phyloP scores from a whole-genome alignment of 169 alveolate genomes.

The Eimeria maxima region DNA sequence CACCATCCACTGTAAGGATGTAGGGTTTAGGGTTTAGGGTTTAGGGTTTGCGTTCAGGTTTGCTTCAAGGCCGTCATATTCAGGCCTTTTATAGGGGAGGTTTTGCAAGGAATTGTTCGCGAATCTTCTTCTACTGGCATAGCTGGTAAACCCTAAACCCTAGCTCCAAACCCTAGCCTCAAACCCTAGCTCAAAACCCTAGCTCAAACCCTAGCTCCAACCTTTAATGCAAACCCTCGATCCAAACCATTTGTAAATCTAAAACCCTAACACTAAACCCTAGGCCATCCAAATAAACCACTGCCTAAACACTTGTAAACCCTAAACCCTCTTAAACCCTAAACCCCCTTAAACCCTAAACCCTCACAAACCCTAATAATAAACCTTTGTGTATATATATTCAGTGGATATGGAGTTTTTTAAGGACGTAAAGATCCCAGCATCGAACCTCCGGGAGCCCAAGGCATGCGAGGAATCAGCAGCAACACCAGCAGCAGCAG shows the following conservation, averaged over 20 bases:
- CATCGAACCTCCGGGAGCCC: conserved; percentile 30
- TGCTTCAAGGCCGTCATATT: conserved; percentile 51
- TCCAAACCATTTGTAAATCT: not conserved
- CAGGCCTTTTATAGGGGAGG: conserved; percentile 24
- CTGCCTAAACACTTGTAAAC: not conserved
- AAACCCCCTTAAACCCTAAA: conserved; percentile 18
- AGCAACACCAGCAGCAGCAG: conserved; percentile 35
- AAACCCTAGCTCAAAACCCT: not conserved
- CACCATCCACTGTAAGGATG: not conserved
- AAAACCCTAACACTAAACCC: not conserved
- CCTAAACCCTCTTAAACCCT: conserved; percentile 22
- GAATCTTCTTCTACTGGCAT: conserved; percentile 6
- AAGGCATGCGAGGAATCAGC: conserved; percentile 40
- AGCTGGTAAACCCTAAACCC: conserved; percentile 36
- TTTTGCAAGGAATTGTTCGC: not conserved
- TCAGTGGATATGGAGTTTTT: conserved; percentile 49
- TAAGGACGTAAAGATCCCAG: conserved; percentile 30
- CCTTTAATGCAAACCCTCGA: not conserved
- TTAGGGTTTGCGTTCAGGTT: not conserved
- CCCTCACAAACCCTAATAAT: not conserved
- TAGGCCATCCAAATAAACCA: not conserved
- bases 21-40: conserved; percentile 41
- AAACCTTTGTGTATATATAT: not conserved
- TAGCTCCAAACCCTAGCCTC: not conserved
- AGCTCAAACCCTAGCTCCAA: not conserved